Evolutionary conservation across 2,329 filamentous ascomycete species (phyloP).

Genomic region (Paracoccidioides brasiliensis): DNA sequence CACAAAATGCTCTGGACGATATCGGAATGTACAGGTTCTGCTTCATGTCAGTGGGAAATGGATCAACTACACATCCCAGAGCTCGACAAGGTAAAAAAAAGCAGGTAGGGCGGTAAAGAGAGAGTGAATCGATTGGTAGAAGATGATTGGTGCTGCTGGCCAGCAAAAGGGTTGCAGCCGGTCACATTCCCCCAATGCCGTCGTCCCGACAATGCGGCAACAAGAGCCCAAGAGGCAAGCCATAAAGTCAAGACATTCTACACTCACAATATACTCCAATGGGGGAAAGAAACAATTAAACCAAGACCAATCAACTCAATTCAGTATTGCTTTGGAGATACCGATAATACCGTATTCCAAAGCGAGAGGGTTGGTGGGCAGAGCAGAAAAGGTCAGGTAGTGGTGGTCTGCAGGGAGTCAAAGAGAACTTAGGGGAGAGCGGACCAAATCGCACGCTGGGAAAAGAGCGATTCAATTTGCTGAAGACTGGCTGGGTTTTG

Average conservation of each 20-base stretch:
- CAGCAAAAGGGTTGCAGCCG: background rate
- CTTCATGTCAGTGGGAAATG: background rate
- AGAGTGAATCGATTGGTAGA: background rate
- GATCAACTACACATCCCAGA: background rate
- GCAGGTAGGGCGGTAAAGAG: background rate
- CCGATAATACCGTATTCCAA: background rate
- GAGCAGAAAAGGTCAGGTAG: background rate
- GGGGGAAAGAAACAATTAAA: background rate
- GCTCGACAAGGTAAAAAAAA: too few species aligned
- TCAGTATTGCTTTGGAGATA: background rate
- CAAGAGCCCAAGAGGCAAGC: background rate
- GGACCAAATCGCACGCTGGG: too few species aligned
- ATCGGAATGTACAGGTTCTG: background rate
- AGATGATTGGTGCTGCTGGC: background rate
- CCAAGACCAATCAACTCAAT: background rate
- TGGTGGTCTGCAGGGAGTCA: background rate
- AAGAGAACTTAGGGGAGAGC: too few species aligned
- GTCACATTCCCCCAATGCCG: background rate
- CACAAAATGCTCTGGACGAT: background rate
- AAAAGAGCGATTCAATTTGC: too few species aligned
- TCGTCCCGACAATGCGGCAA: background rate
- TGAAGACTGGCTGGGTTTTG: too few species aligned
- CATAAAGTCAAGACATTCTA: background rate
- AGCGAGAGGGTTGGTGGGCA: background rate
- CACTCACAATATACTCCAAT: background rate